Base-by-base conservation (phyloP, 2,329 filamentous ascomycete species). In the Exophiala spinifera region DNA sequence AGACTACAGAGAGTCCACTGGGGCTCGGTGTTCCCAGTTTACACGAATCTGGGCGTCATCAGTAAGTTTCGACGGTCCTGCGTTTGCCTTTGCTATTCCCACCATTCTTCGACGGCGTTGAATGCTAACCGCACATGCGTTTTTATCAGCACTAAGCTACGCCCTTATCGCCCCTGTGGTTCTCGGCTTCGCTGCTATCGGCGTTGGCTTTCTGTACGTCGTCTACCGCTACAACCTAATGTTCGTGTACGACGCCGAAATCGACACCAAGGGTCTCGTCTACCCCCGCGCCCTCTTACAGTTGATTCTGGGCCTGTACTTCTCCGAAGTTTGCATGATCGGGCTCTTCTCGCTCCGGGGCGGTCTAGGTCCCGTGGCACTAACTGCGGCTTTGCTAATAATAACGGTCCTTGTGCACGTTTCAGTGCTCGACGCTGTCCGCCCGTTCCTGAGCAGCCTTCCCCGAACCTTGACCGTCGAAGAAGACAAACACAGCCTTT, bases 261-360 rank as follows among this genome's bases (percentile, higher is more conserved):
- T 95, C 66, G 91, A 96, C 66, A 95, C 89, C 36, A 89, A 91
- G 65, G 91, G 92, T 1, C 80, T 94, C 1, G 87, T 92, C 60
- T 96, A 96, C 66, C 89, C 91, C 1, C 84, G 87, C 11, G 91
- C 91, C 0, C 77, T 96, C n/a, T 85, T 94, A 68, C 91, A 96
- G 58, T 80, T 95, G 37, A 81, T 95, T 23, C 85, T 86, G 0
- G 91, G 92, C 11, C 72, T 96, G 19, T 96, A 97, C 69, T 79
- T 96, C 23, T 85, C 87, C 1, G 85, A 95, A 64, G 72, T 94
- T 11, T 92, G 89, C 72, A 79, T 96, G 70, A 86, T 96, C 59
- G 91, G 91, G 17, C 79, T 96, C 1, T 91, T 96, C 65, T 86
- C 81, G 37, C 81, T 31, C 15, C 51, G 51, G 20, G 52, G 46